Percentiles rank a stretch among this genome's conserved stretches.
phyloP scores from a whole-genome alignment of 1,139 yeast genomes.

The Waltiozyma sp. region DNA sequence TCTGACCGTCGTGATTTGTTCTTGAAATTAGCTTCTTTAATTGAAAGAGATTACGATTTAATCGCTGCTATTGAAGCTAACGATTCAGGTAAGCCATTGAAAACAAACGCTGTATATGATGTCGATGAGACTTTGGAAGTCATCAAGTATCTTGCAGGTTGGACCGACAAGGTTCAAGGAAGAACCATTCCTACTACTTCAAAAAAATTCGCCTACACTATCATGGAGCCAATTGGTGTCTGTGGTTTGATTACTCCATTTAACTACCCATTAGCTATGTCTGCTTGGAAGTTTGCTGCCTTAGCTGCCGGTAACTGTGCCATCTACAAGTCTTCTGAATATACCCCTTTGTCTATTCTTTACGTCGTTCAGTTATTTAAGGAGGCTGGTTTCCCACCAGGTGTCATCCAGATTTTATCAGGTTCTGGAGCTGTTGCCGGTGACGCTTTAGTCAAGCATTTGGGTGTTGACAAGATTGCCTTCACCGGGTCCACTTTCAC shows the following conservation, averaged over 20 bases:
- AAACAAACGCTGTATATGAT: slow-evolving; percentile 45
- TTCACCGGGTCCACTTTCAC: slow-evolving; percentile 53
- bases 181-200: slow-evolving; percentile 54
- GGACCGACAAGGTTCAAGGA: slow-evolving; percentile 79
- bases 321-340: slow-evolving; percentile 56
- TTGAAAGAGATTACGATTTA: slow-evolving; percentile 36
- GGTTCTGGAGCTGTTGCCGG: slow-evolving; percentile 50
- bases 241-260: slow-evolving; percentile 69
- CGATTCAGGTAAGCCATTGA: slow-evolving; percentile 56
- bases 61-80: slow-evolving; percentile 50
- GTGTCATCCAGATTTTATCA: slow-evolving; percentile 52
- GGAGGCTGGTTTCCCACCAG: slow-evolving; percentile 65
- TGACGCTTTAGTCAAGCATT: slow-evolving; percentile 44
- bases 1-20: slow-evolving; percentile 36
- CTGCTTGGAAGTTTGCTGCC: slow-evolving; percentile 66
- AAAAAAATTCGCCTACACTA: slow-evolving; percentile 62
- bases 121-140: slow-evolving; percentile 49
- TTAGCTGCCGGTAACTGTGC: slow-evolving; percentile 61
- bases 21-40: slow-evolving; percentile 38
- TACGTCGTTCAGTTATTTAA: slow-evolving; percentile 41
- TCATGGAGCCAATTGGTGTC: slow-evolving; percentile 75
- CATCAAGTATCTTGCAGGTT: slow-evolving; percentile 69
- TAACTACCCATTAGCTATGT: slow-evolving; percentile 59
- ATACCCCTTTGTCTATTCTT: slow-evolving; percentile 53
- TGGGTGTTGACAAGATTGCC: slow-evolving; percentile 51